Evolutionary conservation across 495 filamentous ascomycete species (phyloP), one percentile per base, ranked within the genome.

Genomic region (Terfezia claveryi): DNA sequence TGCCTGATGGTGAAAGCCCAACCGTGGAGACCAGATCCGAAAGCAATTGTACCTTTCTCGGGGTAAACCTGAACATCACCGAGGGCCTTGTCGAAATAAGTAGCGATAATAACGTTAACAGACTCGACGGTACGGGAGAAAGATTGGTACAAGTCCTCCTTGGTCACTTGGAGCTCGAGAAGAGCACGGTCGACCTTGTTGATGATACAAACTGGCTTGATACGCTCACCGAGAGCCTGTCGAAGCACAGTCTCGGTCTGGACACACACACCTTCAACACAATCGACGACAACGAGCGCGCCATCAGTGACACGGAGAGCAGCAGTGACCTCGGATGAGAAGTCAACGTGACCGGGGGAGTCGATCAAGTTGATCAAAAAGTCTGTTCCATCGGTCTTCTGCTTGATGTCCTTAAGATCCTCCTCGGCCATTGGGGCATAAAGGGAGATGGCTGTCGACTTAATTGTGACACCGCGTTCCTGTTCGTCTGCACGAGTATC

Each of bases 331-430:
- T 99, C 91, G 60, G 91, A 99, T 23, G 91, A 99, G 82, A 99
- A 99, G 75, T 99, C 91, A 71, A 99, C 91, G 87, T 99, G 91
- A 76, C 91, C 91, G 58, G 91, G 91, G 36, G 91, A 99, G 71
- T 99, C 91, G 73, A 99, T 99, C 78, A 99, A 76, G 80, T 99
- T 99, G 79, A 99, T 89, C 79, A 99, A 78, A 80, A 99, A 99
- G 70, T 95, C 86, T 70, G 77, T 74, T 72, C 92, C 88, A 56
- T 86, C 79, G 59, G 83, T 79, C 71, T 82, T 80, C 75, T 92
- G 81, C 55, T 73, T 72, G 60, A 95, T 84, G 68, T 99, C 91
- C 79, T 95, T 95, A 51, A 94, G 65, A 70, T 96, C 91, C 60
- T 94, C 91, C 60, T 83, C 80, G 53, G 76, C 71, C 57, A 95